phyloP scores from a whole-genome alignment of 164 flowering plant species.

The Vitis rupestris region DNA sequence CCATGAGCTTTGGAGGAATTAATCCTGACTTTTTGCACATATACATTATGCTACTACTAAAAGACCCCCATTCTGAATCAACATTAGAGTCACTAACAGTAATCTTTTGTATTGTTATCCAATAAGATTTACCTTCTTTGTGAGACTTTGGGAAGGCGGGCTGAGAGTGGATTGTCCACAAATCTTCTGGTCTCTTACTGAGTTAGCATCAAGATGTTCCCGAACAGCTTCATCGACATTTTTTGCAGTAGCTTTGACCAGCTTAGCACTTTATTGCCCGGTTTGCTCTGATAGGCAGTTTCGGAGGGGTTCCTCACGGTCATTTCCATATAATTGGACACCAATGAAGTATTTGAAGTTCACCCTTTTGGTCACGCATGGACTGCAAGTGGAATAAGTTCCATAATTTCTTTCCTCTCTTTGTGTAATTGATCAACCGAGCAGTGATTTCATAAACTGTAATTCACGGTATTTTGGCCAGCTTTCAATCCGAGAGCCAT shows the following conservation, averaged over 20 bases:
- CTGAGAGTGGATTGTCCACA: slow-evolving; percentile 85
- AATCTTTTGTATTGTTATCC: slow-evolving; percentile 82
- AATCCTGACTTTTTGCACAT: no score
- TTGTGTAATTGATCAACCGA: no score
- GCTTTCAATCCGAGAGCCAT: no score
- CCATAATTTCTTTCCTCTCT: no score
- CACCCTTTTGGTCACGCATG: no score
- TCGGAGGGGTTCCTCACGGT: slow-evolving; percentile 80
- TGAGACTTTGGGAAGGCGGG: slow-evolving; percentile 81
- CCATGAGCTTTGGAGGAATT: slow-evolving; percentile 10
- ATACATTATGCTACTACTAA: no score
- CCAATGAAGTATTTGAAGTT: no score
- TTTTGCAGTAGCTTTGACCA: slow-evolving; percentile 18
- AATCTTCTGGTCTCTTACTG: slow-evolving; percentile 93
- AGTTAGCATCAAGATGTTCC: slow-evolving; percentile 99
- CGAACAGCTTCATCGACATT: slow-evolving; percentile 96
- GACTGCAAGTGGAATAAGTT: no score
- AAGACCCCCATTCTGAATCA: no score
- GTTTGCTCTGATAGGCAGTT: slow-evolving; percentile 82
- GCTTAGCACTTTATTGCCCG: slow-evolving; percentile 71
- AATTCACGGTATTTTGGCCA: no score
- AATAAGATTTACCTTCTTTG: slow-evolving; percentile 55
- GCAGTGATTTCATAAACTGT: no score
- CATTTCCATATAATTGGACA: slow-evolving; percentile 98
- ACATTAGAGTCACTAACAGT: slow-evolving; percentile 19